phyloP scores from a whole-genome alignment of 1,284 basidiomycete species.

The Peniophora sp. region DNA sequence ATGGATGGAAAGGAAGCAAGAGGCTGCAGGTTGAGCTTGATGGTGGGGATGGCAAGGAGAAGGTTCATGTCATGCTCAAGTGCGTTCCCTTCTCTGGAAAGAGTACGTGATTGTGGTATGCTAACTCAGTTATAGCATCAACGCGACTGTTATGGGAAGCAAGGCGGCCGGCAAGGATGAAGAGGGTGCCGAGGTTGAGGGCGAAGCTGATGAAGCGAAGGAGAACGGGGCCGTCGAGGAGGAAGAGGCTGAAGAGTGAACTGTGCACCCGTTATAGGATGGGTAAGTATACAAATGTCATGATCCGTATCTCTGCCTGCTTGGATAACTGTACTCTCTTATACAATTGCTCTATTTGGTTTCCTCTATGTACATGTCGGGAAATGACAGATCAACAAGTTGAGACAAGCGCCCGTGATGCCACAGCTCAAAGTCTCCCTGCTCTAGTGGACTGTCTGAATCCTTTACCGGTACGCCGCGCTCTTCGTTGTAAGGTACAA shows the following conservation, averaged over 20 bases:
- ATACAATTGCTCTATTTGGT: not conserved
- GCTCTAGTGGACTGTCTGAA: too few species aligned
- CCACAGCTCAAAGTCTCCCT: too few species aligned
- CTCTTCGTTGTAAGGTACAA: too few species aligned
- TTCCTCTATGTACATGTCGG: too few species aligned
- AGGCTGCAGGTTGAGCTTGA: slow-evolving; percentile 59
- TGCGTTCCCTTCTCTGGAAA: slow-evolving; percentile 27
- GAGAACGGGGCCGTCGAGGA: slow-evolving; percentile 17
- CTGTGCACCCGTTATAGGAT: not conserved
- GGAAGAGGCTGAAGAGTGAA: slow-evolving; percentile 9
- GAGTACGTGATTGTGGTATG: not conserved
- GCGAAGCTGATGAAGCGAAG: slow-evolving; percentile 15
- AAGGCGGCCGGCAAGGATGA: slow-evolving; percentile 44
- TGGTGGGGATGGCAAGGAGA: slow-evolving; percentile 46
- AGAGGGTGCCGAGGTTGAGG: slow-evolving; percentile 16
- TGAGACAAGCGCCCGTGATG: too few species aligned
- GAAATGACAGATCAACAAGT: too few species aligned
- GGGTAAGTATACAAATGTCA: not conserved
- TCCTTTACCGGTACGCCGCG: too few species aligned
- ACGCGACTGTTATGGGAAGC: slow-evolving; percentile 70
- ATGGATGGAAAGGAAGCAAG: slow-evolving; percentile 75
- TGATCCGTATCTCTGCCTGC: not conserved
- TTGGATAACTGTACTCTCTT: not conserved
- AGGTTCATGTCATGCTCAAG: slow-evolving; percentile 70
- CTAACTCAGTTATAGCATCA: slow-evolving; percentile 39